Percentiles rank a stretch among this genome's conserved stretches.
phyloP scores from a whole-genome alignment of 1,284 basidiomycete genomes.

The Cutaneotrichosporon sp. region DNA sequence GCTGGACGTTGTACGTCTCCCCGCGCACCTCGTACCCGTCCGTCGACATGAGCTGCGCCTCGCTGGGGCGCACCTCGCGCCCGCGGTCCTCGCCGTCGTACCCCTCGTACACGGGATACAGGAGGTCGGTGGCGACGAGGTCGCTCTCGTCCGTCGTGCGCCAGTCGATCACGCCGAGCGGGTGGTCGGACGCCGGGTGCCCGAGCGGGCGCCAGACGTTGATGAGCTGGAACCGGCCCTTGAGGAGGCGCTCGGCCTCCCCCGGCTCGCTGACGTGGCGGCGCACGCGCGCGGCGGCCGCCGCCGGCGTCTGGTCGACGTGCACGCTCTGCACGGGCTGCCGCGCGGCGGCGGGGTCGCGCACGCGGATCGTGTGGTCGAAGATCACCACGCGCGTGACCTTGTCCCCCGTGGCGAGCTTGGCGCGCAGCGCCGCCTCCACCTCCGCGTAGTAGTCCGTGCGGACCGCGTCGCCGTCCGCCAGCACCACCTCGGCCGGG shows the following conservation, averaged over 20 bases:
- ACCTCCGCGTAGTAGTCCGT: constrained; percentile 22
- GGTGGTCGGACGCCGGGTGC: constrained; percentile 18
- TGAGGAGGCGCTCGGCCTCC: constrained; percentile 22
- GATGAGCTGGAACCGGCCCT: constrained; percentile 27
- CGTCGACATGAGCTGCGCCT: background rate
- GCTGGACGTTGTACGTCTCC: constrained; percentile 25
- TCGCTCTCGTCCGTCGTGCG: constrained; percentile 15
- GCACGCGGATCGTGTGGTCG: constrained; percentile 28
- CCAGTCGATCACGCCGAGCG: constrained; percentile 25
- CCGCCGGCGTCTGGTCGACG: constrained; percentile 26
- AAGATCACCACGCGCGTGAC: constrained; percentile 18
- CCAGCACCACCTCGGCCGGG: constrained; percentile 11
- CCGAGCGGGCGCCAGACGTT: constrained; percentile 28
- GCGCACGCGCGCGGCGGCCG: constrained; percentile 19
- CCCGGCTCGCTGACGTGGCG: constrained; percentile 14
- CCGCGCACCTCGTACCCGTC: constrained; percentile 23
- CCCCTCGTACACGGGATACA: constrained; percentile 18
- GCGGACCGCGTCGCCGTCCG: constrained; percentile 16
- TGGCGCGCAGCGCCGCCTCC: constrained; percentile 17
- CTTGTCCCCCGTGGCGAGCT: constrained; percentile 17
- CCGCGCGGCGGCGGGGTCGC: constrained; percentile 16
- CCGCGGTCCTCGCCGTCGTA: constrained; percentile 24
- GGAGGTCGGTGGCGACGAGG: constrained; percentile 19
- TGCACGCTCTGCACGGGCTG: constrained; percentile 25
- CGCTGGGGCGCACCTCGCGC: constrained; percentile 17